Conservation (phyloP, 2,329 filamentous ascomycete species). For the Phialemoniopsis sp. region DNA sequence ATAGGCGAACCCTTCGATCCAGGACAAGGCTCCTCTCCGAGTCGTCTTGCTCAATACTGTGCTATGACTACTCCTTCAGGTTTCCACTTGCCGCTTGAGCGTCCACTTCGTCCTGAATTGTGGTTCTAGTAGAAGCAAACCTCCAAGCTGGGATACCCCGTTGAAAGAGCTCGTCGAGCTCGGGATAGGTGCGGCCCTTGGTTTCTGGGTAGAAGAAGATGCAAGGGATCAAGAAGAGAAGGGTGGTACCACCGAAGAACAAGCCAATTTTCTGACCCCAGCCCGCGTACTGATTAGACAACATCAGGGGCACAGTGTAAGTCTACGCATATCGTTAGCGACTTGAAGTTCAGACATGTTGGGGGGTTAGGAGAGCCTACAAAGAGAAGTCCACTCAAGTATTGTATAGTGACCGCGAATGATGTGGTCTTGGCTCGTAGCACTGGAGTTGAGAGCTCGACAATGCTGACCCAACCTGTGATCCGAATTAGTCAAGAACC, state of each 20-base stretch:
- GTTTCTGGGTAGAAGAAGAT: constrained; percentile 13
- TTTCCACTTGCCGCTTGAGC: too few species aligned
- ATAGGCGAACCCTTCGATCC: too few species aligned
- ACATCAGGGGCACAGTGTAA: constrained; percentile 14
- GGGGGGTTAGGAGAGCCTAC: too few species aligned
- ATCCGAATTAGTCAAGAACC: not conserved
- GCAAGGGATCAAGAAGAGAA: constrained; percentile 3
- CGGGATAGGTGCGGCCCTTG: constrained; percentile 14
- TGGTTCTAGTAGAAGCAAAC: constrained; percentile 4
- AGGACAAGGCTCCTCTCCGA: too few species aligned
- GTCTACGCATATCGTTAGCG: too few species aligned
- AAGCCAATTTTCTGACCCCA: constrained; percentile 9
- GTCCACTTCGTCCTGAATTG: too few species aligned
- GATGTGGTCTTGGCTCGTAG: constrained; percentile 4
- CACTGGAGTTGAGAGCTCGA: constrained; percentile 2
- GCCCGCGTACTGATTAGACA: constrained; percentile 10
- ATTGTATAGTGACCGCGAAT: constrained; percentile 4
- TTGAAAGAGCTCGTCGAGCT: constrained; percentile 15
- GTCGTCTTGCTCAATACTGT: too few species aligned
- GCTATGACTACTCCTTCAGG: too few species aligned
- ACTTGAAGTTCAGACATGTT: not conserved
- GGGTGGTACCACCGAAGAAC: constrained; percentile 11
- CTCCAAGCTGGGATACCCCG: constrained; percentile 12
- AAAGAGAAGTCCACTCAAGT: constrained; percentile 3
- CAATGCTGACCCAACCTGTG: constrained; percentile 1